phyloP scores from a whole-genome alignment of 345 rosid species.

The Viola odorata region DNA sequence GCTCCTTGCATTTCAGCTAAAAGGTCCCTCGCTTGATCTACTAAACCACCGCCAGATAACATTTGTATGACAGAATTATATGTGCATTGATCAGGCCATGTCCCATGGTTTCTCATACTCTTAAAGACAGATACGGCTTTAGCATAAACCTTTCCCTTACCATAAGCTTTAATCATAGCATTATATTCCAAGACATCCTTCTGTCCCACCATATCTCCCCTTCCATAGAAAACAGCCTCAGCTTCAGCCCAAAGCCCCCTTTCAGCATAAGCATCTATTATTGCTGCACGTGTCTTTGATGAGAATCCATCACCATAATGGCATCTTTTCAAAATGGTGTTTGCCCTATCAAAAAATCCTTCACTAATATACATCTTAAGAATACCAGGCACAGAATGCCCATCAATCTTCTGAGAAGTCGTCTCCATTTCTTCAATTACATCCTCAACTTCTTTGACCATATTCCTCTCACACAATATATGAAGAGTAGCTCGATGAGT shows the following conservation, averaged over 20 bases:
- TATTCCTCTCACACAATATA: conserved; percentile 52
- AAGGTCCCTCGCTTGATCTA: conserved; percentile 57
- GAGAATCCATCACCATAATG: conserved; percentile 41
- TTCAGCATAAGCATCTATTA: conserved; percentile 74
- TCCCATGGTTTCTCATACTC: conserved; percentile 76
- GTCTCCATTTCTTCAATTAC: conserved; percentile 60
- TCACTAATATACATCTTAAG: conserved; percentile 59
- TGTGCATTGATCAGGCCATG: conserved; percentile 87
- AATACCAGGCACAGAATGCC: conserved; percentile 70
- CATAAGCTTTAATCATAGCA: conserved; percentile 89
- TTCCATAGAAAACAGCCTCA: conserved; percentile 55
- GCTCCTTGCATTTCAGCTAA: conserved; percentile 63
- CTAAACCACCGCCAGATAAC: conserved; percentile 68
- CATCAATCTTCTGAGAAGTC: conserved; percentile 45
- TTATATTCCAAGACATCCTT: conserved; percentile 67
- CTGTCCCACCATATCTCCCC: conserved; percentile 37
- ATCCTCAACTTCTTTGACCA: conserved; percentile 60
- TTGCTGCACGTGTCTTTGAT: conserved; percentile 55
- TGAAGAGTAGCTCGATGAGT: conserved; percentile 73
- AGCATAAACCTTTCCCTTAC: conserved; percentile 72
- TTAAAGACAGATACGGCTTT: conserved; percentile 73
- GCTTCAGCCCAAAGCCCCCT: conserved; percentile 82
- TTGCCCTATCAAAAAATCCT: conserved; percentile 49
- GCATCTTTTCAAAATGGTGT: conserved; percentile 41
- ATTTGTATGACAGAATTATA: conserved; percentile 78